Base-by-base conservation (phyloP, 768 basidiomycete species). In the Mycena latifolia region DNA sequence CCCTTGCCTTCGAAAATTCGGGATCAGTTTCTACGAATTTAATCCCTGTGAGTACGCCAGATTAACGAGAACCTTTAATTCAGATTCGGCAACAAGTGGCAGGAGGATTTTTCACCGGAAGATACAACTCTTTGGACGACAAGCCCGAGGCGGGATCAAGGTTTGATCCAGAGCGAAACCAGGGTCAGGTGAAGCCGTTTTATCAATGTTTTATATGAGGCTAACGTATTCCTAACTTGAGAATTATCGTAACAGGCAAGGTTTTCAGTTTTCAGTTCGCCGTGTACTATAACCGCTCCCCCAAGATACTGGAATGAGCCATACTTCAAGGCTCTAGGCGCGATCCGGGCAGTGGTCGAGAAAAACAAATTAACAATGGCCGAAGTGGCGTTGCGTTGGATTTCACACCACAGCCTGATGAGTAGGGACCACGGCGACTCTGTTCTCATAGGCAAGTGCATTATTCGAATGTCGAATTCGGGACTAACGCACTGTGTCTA, bases 321-420 rank as follows among this genome's bases (percentile, higher is more conserved):
- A 20, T 82, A 84, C 71, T 89, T 89, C 76, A 77, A 81, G 29
- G 84, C 86, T 0, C 74, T 89, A 20, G 80, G 78, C 0, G 61
- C 76, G 14, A 80, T 89, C 62, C 77, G 80, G 17, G 75, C 74
- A 3, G 85, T 80, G 12, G 82, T 84, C 7, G 81, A 81, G 37
- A 83, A 81, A 53, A 77, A 88, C 64, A 66, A 75, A 46, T 72
- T 90, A 5, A 81, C 82, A 0, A 75, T 88, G 61, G 79, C 82
- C 3, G 87, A 89, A 74, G 80, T 88, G 5, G 86, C 88, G 1
- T 76, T 89, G 51, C 80, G 89, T n/a, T 90, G 89, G 89, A 78
- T 84, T 55, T 85, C 88, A 56, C 83, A 89, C 62, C 88, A 90
- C 65, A 86, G 84, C 8, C 61, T 77, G 3, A 71, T 89, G 53